Evolutionary conservation across 805 yeast species (phyloP).

Genomic region (Isabelozyma rhagii): DNA sequence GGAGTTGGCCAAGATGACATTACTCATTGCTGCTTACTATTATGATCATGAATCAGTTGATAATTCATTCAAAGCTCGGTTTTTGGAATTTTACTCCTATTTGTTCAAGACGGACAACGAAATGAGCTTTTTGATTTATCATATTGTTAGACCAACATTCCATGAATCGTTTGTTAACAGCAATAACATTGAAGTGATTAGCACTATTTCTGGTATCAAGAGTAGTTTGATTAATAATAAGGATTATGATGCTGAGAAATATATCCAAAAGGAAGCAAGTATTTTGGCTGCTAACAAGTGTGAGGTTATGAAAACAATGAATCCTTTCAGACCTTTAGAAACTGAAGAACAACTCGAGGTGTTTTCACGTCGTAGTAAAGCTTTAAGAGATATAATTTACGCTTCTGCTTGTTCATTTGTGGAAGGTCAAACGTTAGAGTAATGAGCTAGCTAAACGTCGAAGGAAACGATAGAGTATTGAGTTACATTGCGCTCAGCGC

Average conservation of each 20-base stretch:
- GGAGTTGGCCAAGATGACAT: slow-evolving; percentile 17
- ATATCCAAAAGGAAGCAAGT: slow-evolving; percentile 9
- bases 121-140: slow-evolving; percentile 25
- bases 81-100: slow-evolving; percentile 24
- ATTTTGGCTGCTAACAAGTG: slow-evolving; percentile 11
- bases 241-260: slow-evolving; percentile 13
- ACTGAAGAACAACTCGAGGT: slow-evolving; percentile 9
- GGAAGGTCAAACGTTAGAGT: slow-evolving; percentile 34
- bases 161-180: slow-evolving; percentile 24
- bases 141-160: slow-evolving; percentile 25
- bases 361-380: slow-evolving; percentile 14
- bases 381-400: slow-evolving; percentile 32
- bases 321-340: slow-evolving; percentile 1
- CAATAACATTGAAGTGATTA: slow-evolving; percentile 22
- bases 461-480: too few relatives aligned
- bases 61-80: slow-evolving; percentile 23
- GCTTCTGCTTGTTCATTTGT: slow-evolving; percentile 34
- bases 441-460: slow-evolving; percentile 6
- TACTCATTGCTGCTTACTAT: slow-evolving; percentile 28
- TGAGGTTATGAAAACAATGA: slow-evolving; percentile 5
- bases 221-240: slow-evolving; percentile 12
- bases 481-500: background rate
- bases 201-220: slow-evolving; percentile 25
- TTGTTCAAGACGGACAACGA: slow-evolving; percentile 18
- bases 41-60: slow-evolving; percentile 27